These are phyloP conservation scores for Coemansia linderi DNA, from an alignment of 371 early-diverging fungal genomes.

Conservation along the genomic window DNA sequence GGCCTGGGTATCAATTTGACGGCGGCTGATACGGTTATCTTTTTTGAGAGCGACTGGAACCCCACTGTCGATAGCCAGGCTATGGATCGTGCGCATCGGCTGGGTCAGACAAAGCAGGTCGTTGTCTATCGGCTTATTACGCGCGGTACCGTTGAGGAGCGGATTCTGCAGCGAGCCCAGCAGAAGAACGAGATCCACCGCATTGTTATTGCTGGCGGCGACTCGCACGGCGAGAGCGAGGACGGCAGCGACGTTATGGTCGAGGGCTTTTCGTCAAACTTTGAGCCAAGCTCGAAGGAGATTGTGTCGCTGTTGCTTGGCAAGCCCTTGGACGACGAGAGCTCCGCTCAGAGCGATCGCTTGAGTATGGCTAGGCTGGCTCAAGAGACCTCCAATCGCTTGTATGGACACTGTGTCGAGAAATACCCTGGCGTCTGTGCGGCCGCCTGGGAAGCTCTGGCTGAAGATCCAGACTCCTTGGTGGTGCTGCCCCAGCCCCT, in stretches of 20 bases:
- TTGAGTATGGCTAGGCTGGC: conserved; percentile 42
- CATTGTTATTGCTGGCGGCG: conserved; percentile 96
- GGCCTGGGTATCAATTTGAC: conserved; percentile 99
- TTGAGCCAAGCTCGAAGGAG: conserved; percentile 84
- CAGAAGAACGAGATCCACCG: conserved; percentile 97
- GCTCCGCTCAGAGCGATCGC: conserved; percentile 32
- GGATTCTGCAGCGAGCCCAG: conserved; percentile 85
- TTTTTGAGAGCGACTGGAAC: conserved; percentile 99
- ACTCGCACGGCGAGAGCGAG: conserved; percentile 36
- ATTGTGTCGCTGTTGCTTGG: conserved; percentile 84
- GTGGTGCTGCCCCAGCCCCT: conserved; percentile 3
- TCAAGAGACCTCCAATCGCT: conserved; percentile 45
- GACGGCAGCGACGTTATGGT: conserved; percentile 14
- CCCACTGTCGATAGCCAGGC: conserved; percentile 98
- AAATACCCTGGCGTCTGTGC: conserved; percentile 25
- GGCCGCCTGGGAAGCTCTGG: conserved; percentile 3
- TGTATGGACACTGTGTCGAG: conserved; percentile 31
- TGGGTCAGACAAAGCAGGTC: conserved; percentile 97
- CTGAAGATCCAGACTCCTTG: background rate
- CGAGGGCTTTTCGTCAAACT: conserved; percentile 53
- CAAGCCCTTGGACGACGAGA: conserved; percentile 64
- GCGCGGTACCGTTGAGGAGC: conserved; percentile 90
- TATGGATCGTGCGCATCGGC: conserved; percentile 97
- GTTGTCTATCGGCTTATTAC: conserved; percentile 92
- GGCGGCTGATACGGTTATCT: conserved; percentile 99